Evolutionary conservation across 2,329 filamentous ascomycete genomes (phyloP).

Genomic region (Penicillium sp.): DNA sequence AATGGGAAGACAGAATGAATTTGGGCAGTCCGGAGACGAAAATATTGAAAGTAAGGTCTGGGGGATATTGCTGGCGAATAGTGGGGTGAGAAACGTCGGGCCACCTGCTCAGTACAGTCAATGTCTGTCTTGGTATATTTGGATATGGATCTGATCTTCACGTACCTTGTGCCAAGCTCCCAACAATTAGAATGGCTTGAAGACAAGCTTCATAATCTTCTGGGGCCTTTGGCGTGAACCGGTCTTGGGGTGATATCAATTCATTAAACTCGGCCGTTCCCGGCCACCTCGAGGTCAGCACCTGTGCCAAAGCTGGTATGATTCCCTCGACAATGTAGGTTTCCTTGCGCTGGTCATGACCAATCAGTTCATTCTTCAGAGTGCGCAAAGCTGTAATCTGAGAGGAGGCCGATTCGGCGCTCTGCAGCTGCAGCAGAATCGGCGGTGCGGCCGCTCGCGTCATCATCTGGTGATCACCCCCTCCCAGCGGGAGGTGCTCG

Average conservation of each 20-base stretch:
- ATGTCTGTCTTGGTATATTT: neutral
- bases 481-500: slow-evolving; percentile 25
- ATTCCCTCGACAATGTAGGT: slow-evolving; percentile 69
- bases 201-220: slow-evolving; percentile 68
- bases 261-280: slow-evolving; percentile 35
- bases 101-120: slow-evolving; percentile 59
- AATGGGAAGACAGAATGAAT: slow-evolving; percentile 68
- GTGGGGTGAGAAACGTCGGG: slow-evolving; percentile 70
- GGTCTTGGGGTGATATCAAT: slow-evolving; percentile 16
- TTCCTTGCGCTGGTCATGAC: slow-evolving; percentile 84
- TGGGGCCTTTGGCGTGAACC: slow-evolving; percentile 43
- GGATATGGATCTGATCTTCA: neutral
- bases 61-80: slow-evolving; percentile 67
- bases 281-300: slow-evolving; percentile 46
- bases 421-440: slow-evolving; percentile 58
- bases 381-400: slow-evolving; percentile 60
- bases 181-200: slow-evolving; percentile 80
- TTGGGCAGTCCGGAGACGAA: slow-evolving; percentile 62
- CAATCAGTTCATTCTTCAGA: slow-evolving; percentile 86
- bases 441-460: slow-evolving; percentile 53
- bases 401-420: slow-evolving; percentile 45
- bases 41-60: slow-evolving; percentile 67
- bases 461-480: slow-evolving; percentile 47
- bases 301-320: slow-evolving; percentile 52
- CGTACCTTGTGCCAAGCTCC: slow-evolving; percentile 78